These are phyloP conservation scores for Puccinia brachypodii DNA, from an alignment of 1,284 basidiomycete species.

Conservation along the genomic window DNA sequence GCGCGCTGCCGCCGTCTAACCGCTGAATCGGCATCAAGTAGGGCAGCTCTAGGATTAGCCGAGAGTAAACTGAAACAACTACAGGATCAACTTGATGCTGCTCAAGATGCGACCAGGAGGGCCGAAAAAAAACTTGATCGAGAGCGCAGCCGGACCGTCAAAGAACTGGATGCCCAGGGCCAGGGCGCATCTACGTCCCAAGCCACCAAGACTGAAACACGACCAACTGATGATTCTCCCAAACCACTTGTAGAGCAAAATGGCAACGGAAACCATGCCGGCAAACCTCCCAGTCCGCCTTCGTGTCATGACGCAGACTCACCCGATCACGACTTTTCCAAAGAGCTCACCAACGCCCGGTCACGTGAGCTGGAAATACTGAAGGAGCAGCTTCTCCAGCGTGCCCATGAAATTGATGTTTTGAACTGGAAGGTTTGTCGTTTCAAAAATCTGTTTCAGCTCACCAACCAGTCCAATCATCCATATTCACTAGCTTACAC, in stretches of 20 bases:
- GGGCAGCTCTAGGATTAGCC: slow-evolving; percentile 39
- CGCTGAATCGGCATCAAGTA: slow-evolving; percentile 39
- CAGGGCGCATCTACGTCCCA: slow-evolving; percentile 38
- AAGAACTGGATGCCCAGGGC: slow-evolving; percentile 51
- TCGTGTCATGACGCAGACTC: slow-evolving; percentile 30
- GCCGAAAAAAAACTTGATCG: slow-evolving; percentile 54
- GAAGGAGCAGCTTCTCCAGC: slow-evolving; percentile 47
- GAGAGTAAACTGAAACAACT: slow-evolving; percentile 50
- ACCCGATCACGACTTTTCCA: slow-evolving; percentile 46
- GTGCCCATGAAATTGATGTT: slow-evolving; percentile 48
- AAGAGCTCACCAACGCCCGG: slow-evolving; percentile 42
- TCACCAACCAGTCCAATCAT: background rate
- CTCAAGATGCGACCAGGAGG: slow-evolving; percentile 50
- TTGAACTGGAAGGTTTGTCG: slow-evolving; percentile 46
- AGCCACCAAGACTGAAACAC: slow-evolving; percentile 7
- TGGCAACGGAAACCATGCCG: slow-evolving; percentile 26
- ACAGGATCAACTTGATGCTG: slow-evolving; percentile 51
- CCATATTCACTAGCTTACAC: slow-evolving; percentile 1
- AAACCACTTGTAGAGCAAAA: slow-evolving; percentile 8
- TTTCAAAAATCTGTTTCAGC: background rate
- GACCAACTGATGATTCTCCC: slow-evolving; percentile 21
- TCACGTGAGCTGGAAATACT: slow-evolving; percentile 49
- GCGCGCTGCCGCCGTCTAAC: slow-evolving; percentile 33
- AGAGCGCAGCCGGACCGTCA: slow-evolving; percentile 51
- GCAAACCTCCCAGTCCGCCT: slow-evolving; percentile 36